Conservation (phyloP, 2,329 filamentous ascomycete species). For the Nigrospora oryzae region DNA sequence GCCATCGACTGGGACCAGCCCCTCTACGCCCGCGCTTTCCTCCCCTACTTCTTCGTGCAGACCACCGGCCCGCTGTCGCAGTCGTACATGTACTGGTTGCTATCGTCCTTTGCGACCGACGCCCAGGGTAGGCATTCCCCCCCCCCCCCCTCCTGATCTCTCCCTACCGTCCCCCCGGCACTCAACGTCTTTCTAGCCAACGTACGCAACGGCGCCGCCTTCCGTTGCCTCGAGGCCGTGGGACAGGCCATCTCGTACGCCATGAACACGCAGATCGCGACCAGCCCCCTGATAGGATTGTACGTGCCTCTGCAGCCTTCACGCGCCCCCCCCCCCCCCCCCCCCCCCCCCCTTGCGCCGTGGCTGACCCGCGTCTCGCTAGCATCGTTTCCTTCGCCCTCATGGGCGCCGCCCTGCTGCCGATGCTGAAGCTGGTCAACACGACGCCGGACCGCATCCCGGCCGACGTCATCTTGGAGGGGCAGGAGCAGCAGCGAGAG, state of each 20-base stretch:
- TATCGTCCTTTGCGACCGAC: conserved; percentile 31
- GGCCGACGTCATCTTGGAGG: conserved; percentile 26
- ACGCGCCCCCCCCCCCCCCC: neutral
- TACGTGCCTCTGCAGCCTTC: conserved; percentile 11
- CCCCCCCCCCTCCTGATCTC: too few species aligned
- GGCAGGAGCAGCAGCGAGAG: conserved; percentile 14
- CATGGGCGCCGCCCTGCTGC: conserved; percentile 22
- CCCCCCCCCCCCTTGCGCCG: neutral
- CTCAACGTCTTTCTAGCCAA: conserved; percentile 16
- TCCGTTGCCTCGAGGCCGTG: conserved; percentile 29
- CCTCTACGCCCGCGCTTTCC: conserved; percentile 30
- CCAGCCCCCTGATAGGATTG: conserved; percentile 27
- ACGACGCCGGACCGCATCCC: conserved; percentile 28
- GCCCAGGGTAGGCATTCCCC: conserved; percentile 21
- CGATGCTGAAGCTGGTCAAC: conserved; percentile 29
- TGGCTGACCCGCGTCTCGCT: neutral
- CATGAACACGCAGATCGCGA: conserved; percentile 29
- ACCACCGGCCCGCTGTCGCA: conserved; percentile 30
- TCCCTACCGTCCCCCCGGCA: conserved; percentile 2
- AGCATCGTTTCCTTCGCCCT: conserved; percentile 29
- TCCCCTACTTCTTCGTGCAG: conserved; percentile 40
- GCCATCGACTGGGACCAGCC: conserved; percentile 36
- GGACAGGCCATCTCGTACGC: conserved; percentile 31
- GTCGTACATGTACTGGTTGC: conserved; percentile 35
- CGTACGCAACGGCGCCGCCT: conserved; percentile 31